Base-by-base conservation (phyloP, 2,329 filamentous ascomycete species). In the Colletotrichum trifolii region DNA sequence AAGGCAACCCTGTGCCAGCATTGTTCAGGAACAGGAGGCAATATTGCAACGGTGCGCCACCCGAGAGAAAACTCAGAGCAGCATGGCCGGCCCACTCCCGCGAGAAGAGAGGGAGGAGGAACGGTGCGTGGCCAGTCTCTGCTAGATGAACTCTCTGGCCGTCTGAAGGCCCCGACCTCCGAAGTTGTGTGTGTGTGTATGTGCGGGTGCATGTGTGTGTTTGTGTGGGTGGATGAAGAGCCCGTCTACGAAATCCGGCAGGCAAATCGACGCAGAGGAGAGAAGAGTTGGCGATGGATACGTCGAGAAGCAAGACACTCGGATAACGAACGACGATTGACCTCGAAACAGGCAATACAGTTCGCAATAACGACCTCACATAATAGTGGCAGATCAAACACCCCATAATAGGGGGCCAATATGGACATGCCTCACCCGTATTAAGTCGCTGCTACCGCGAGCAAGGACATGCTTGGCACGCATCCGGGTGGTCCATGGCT, bases 351-450 rank as follows among this genome's bases (percentile, higher is more conserved):
- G 39, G 25, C 25, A n/a, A 46, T 25, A 47, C 54, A 47, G 9
- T 43, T 43, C 13, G 42, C 42, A 15, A 15, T 43, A 13, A 11
- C 15, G 9, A 13, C 12, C 15, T 7, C 13, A n/a, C 8, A 9
- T 10, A 38, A 50, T 39, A 13, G 46, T 34, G 46, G 39, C 46
- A 42, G 40, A 56, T 17, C 10, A 35, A 17, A 15, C 15, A 52
- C 60, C 48, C 48, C 55, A 54, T 60, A 60, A 64, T 60, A 64
- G 56, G 61, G 61, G 49, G 43, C 48, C 17, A 36, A 50, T 48
- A 48, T 53, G 58, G 46, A 42, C 52, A 46, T 57, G 62, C 36
- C 48, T 50, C 58, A 52, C 40, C 52, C 36, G 62, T 62, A 43
- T 62, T 43, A 46, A 43, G 38, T 39, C 43, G 33, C 50, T 34